A percentile compares a stretch with the other conserved stretches of the same genome.
Evolutionary conservation across 2,329 filamentous ascomycete species (phyloP).

Genomic region (Xylogone sp.): DNA sequence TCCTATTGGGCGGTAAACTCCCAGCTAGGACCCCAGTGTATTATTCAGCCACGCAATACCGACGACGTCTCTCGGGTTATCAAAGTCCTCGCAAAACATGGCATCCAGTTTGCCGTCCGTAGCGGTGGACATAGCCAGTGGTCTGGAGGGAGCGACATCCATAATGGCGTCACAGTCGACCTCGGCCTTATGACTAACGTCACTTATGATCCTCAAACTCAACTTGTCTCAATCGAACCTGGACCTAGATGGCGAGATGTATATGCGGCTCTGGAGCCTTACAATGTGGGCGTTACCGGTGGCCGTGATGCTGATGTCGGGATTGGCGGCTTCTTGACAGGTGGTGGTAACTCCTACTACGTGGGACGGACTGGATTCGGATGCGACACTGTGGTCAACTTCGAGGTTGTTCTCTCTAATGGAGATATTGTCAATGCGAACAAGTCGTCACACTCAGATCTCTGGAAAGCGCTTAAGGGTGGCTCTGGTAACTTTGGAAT

Average conservation of each 20-base stretch:
- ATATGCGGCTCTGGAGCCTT: constrained; percentile 28
- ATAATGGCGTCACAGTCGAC: constrained; percentile 44
- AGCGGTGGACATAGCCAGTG: constrained; percentile 55
- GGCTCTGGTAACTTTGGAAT: constrained; percentile 55
- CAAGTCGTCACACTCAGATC: constrained; percentile 37
- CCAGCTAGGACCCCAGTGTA: neutral
- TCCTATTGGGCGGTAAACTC: neutral
- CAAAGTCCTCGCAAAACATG: neutral
- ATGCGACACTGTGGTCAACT: constrained; percentile 44
- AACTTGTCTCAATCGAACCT: constrained; percentile 28
- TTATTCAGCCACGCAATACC: neutral
- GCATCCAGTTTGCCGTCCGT: constrained; percentile 44
- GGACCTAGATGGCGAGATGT: constrained; percentile 34
- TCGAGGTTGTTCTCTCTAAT: constrained; percentile 49
- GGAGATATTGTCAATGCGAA: constrained; percentile 44
- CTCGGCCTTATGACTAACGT: constrained; percentile 23
- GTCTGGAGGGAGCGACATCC: constrained; percentile 45
- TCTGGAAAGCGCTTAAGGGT: constrained; percentile 51
- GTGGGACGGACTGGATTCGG: constrained; percentile 41
- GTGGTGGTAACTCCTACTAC: constrained; percentile 36
- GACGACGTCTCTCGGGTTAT: neutral
- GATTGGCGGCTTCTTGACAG: neutral
- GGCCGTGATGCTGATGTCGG: constrained; percentile 25
- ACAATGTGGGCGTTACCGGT: constrained; percentile 29
- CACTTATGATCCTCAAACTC: constrained; percentile 20